Evolutionary conservation across 2,329 filamentous ascomycete species (phyloP).

Genomic region (Sporothrix brunneoviolacea): DNA sequence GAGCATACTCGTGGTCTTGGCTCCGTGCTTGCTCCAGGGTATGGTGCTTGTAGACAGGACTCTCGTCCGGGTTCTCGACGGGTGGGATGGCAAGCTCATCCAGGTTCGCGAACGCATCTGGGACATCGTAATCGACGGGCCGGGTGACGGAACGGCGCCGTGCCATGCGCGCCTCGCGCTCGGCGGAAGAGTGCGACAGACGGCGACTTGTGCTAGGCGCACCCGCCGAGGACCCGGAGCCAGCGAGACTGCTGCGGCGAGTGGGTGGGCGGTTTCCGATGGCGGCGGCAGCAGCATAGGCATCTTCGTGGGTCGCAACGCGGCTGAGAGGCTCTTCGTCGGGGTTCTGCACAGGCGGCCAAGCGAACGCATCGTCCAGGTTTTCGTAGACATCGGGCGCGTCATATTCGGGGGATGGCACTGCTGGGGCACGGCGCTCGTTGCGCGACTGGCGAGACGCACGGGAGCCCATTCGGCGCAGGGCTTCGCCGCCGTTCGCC

Average conservation of each 20-base stretch:
- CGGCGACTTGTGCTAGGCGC: neutral
- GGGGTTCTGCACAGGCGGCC: constrained; percentile 15
- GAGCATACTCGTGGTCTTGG: constrained; percentile 22
- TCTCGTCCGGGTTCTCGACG: constrained; percentile 36
- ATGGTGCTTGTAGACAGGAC: constrained; percentile 29
- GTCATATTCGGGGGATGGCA: constrained; percentile 19
- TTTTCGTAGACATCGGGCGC: constrained; percentile 21
- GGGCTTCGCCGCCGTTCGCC: too few species aligned
- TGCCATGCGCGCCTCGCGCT: constrained; percentile 12
- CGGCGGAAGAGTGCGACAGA: constrained; percentile 11
- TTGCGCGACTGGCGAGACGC: too few species aligned
- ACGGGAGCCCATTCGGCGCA: too few species aligned
- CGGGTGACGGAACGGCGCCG: constrained; percentile 16
- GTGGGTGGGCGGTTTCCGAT: too few species aligned
- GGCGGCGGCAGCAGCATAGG: too few species aligned
- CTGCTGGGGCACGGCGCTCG: too few species aligned
- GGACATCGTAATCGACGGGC: constrained; percentile 28
- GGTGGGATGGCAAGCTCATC: constrained; percentile 38
- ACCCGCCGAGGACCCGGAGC: too few species aligned
- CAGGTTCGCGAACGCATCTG: constrained; percentile 35
- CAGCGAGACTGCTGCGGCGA: too few species aligned
- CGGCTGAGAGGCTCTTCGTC: constrained; percentile 4
- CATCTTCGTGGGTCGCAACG: constrained; percentile 6
- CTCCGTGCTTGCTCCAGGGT: constrained; percentile 33
- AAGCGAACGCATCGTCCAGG: constrained; percentile 19